A percentile compares a stretch with the other conserved stretches of the same genome.
These are phyloP conservation scores for Rhizopogon sp. DNA, from an alignment of 768 basidiomycete species.

Conservation along the genomic window DNA sequence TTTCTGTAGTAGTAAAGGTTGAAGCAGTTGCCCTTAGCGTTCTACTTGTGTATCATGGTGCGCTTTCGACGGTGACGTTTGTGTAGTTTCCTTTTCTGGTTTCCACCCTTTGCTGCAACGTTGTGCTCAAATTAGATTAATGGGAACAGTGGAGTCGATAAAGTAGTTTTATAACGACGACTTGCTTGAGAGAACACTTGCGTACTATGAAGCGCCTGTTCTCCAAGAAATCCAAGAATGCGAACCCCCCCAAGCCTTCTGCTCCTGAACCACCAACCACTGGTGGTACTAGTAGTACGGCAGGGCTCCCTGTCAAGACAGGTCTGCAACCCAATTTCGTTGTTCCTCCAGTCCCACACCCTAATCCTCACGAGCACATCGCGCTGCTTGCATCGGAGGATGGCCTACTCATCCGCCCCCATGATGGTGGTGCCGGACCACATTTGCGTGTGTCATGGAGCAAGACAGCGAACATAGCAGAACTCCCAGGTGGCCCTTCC, in stretches of 20 bases:
- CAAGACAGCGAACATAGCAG: conserved; percentile 49
- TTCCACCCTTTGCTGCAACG: neutral
- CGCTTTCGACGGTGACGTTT: neutral
- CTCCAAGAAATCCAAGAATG: conserved; percentile 14
- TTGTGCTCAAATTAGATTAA: neutral
- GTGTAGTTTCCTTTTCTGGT: neutral
- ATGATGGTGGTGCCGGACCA: conserved; percentile 31
- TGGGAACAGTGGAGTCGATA: neutral
- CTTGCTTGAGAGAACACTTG: neutral
- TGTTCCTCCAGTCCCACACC: conserved; percentile 70
- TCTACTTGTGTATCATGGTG: too few species aligned
- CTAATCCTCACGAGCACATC: conserved; percentile 65
- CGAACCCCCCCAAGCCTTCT: neutral
- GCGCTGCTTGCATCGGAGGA: conserved; percentile 52
- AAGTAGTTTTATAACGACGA: neutral
- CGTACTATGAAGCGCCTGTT: conserved; percentile 29
- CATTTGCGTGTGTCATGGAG: conserved; percentile 49
- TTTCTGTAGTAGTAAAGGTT: conserved; percentile 16
- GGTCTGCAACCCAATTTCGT: conserved; percentile 57
- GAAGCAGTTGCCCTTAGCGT: neutral
- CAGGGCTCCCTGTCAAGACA: conserved; percentile 6
- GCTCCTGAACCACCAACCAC: neutral
- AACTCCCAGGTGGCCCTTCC: conserved; percentile 32
- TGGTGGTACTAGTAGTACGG: neutral
- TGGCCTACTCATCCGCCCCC: conserved; percentile 67